Conservation (phyloP, 106 monocot genomes). For the Dioscorea zingiberensis region DNA sequence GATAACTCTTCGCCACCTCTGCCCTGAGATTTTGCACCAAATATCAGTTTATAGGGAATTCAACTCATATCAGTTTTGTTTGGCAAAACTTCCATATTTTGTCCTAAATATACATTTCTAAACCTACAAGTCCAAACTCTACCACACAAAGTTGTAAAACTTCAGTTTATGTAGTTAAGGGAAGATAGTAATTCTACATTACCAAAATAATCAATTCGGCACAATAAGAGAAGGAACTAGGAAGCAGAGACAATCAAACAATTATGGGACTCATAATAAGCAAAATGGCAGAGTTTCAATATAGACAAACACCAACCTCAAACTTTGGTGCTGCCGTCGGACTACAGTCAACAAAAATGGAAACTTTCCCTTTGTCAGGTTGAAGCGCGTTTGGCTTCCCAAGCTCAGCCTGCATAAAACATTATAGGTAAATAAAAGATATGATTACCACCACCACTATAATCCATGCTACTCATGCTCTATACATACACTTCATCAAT, state of each 20-base stretch:
- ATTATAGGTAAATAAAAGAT: not conserved
- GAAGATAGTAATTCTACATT: not conserved
- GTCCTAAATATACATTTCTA: not conserved
- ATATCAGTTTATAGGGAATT: not conserved
- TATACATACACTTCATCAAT: too few relatives aligned
- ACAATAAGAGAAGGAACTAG: not conserved
- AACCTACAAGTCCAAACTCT: not conserved
- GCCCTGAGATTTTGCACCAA: slow-evolving; percentile 35
- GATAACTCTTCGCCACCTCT: slow-evolving; percentile 89
- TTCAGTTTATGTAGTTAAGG: not conserved
- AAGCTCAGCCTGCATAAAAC: slow-evolving; percentile 66
- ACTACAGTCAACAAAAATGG: slow-evolving; percentile 85
- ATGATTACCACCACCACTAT: not conserved
- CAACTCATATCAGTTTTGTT: not conserved
- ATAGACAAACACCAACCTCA: slow-evolving; percentile 46
- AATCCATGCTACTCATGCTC: too few relatives aligned
- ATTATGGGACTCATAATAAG: too few relatives aligned
- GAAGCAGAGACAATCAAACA: not conserved
- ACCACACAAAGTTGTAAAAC: not conserved
- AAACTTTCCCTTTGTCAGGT: slow-evolving; percentile 80
- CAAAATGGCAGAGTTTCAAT: not conserved
- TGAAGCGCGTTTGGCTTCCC: slow-evolving; percentile 61
- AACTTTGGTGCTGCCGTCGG: slow-evolving; percentile 72
- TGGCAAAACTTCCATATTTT: too few relatives aligned
- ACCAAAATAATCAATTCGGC: not conserved